Base-by-base conservation (phyloP, 345 rosid species). In the Aquilaria sinensis region DNA sequence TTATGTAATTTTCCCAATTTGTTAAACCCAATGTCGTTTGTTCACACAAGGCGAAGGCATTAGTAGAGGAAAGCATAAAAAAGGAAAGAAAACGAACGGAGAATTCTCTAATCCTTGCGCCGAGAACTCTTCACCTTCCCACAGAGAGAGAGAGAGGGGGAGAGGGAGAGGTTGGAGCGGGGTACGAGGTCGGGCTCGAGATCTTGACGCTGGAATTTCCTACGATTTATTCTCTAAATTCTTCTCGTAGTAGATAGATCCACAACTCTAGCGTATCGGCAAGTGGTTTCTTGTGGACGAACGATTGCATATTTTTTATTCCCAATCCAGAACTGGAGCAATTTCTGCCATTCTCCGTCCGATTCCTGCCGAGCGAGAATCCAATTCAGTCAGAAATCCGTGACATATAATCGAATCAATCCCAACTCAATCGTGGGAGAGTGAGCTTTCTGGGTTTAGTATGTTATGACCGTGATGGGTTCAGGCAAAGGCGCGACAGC, bases 401-500 rank as follows among this genome's bases (percentile, higher is more conserved):
- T 14, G 41, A 3, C 34, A 62, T 62, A 51, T 62, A 34, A 37
- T 51, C 58, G 37, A 62, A 34, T 37, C 43, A 52, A 52, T 7
- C 9, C 15, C 8, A 4, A 34, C n/a, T 46, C 32, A 56, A 37
- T 32, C 11, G 37, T 12, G 9, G 9, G 11, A 23, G 23, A 23
- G 23, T 23, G 23, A 23, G 23, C 23, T 53, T 43, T 49, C 43
- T 32, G 9, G 32, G 31, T 3, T 16, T 58, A 47, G 53, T 8
- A 60, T 65, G 61, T 9, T 37, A 37, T 58, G 58, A 46, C 43
- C 45, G 53, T 51, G 64, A 75, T 71, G 79, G 73, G 79, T 46
- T 71, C 70, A 29, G 71, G 66, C 15, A 62, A 68, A 47, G 63
- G 73, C 49, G 74, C 71, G 64, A 64, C 65, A 52, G 63, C 70